Evolutionary conservation across 192 early-diverging fungal species (phyloP), one percentile per base, ranked within the genome.

Genomic region (Coemansia reversa): DNA sequence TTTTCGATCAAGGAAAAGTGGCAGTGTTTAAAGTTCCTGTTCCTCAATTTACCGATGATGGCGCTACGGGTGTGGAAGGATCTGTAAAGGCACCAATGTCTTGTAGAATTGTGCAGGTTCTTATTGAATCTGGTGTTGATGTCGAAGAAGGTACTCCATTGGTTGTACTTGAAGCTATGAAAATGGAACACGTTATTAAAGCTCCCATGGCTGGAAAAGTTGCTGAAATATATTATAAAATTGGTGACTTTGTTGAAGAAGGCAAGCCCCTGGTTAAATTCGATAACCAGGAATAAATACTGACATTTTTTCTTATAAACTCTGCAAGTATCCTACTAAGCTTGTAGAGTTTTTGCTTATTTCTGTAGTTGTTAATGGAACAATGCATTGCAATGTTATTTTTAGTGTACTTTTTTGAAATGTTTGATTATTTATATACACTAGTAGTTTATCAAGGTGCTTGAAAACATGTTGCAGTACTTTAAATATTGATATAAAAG

Each of bases 131-230:
- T 22, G 96, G 94, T 16, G 86, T 92, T 29, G 82, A 82, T 33
- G 91, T 98, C 9, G 84, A 86, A 51, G 92, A 93, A 74, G 94
- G 90, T 39, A 83, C 88, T 51, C 85, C 88, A 35, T 72, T 98
- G 29, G 76, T 96, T 3, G 84, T 98, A 29, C 80, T 98, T 29
- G 96, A 98, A 67, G 96, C 96, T 19, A 98, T 98, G 96, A 98
- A 98, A 86, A 98, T 98, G 96, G 96, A 98, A 85, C 94, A 97
- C 61, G 85, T 93, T 50, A 90, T 98, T 62, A 88, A 87, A 69
- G 89, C 93, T 1, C 94, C 94, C 4, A 56, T 77, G 29, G 76
- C 84, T 12, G 95, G 93, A 19, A 82, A 79, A 5, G 71, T 98
- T 56, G 80, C 86, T 30, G 83, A 88, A 47, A 85, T 98, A 20